phyloP scores from a whole-genome alignment of 176 grass and related monocot species.

The Hordeum vulgare region DNA sequence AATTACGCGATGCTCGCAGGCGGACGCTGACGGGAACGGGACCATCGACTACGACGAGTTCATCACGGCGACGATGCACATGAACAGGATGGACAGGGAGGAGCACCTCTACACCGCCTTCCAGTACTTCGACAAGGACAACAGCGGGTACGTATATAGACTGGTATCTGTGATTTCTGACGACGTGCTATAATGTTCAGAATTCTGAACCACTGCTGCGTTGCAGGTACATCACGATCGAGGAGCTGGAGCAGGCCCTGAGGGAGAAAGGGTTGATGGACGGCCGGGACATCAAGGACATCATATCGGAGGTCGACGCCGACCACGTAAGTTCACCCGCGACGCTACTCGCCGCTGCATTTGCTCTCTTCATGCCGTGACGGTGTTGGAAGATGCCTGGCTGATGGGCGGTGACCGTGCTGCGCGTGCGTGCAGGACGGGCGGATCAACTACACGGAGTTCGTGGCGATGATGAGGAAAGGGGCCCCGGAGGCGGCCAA shows the following conservation, averaged over 20 bases:
- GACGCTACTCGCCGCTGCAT: neutral
- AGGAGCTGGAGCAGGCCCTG: constrained; percentile 75
- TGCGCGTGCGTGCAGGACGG: constrained; percentile 46
- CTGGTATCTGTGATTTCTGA: neutral
- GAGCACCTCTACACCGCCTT: constrained; percentile 82
- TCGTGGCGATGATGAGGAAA: constrained; percentile 81
- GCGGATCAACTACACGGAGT: constrained; percentile 81
- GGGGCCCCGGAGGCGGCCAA: constrained; percentile 57
- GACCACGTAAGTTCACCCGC: constrained; percentile 37
- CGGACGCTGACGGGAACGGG: constrained; percentile 74
- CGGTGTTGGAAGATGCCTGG: neutral
- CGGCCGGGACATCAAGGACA: constrained; percentile 77
- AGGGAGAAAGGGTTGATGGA: constrained; percentile 70
- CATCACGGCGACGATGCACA: constrained; percentile 90
- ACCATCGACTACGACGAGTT: constrained; percentile 89
- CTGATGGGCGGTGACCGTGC: neutral
- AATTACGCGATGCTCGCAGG: constrained; percentile 8
- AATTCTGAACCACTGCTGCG: neutral
- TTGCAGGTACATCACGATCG: constrained; percentile 66
- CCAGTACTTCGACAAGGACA: constrained; percentile 89
- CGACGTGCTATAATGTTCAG: neutral
- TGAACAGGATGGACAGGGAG: constrained; percentile 81
- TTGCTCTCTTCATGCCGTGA: neutral
- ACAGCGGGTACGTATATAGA: constrained; percentile 40
- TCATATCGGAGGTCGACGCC: constrained; percentile 71